Base-by-base conservation (phyloP, 2,329 filamentous ascomycete genomes). In the Paramyrothecium sp. region DNA sequence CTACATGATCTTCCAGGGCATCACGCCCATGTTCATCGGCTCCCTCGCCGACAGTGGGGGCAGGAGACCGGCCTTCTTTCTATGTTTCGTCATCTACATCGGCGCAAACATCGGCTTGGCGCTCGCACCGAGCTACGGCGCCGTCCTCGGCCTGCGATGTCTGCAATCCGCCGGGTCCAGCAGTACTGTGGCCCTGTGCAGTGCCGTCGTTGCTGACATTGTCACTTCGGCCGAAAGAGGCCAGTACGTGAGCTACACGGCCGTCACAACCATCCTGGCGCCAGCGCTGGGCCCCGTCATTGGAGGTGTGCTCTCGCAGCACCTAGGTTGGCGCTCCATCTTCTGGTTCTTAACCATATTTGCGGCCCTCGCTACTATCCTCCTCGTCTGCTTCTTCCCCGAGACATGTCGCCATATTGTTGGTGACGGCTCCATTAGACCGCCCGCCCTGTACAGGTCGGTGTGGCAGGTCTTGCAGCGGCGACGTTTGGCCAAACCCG, bases 171-270 rank as follows among this genome's bases (percentile, higher is more conserved):
- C 81, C 0, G 85, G 86, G 0, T 85, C 80, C 46, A 83, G 80
- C 55, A 81, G 81, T 2, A 88, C 85, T 0, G 75, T 89, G 4
- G 81, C 87, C 0, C 73, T 91, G 3, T 75, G 73, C 26, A 72
- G 71, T 26, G 87, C 82, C 0, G 81, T 90, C 1, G 79, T 90
- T 1, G 84, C 84, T 0, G 89, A 91, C 65, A 75, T 89, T 7
- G 76, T 83, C 12, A 88, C 85, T 0, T 81, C 81, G 2, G 80
- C 81, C 1, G 87, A 91, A 65, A 75, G 88, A 58, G 86, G 86
- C 2, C 73, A 78, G 41, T 86, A 85, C 62, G 78, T 89, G 54
- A 84, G 79, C 46, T 78, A 79, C 62, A 82, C 77, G 22, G 77
- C 75, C 20, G 70, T 78, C 20, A 81, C 78, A 2, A 67, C 72